These are phyloP conservation scores for Dothistroma pini DNA, from an alignment of 2,329 filamentous ascomycete species.

Conservation along the genomic window DNA sequence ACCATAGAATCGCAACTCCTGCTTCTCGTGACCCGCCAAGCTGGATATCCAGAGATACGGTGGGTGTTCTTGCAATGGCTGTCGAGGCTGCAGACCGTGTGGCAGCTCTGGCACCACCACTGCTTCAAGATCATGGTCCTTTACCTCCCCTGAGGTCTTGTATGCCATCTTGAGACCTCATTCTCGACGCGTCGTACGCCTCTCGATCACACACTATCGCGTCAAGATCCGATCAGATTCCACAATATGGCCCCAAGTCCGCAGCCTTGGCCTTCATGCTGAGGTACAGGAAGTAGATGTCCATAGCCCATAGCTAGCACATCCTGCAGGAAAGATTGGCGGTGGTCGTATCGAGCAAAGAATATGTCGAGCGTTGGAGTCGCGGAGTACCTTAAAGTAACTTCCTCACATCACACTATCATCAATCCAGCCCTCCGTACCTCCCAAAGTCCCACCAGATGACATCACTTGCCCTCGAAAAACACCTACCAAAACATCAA, in stretches of 20 bases:
- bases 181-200: neutral
- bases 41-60: conserved; percentile 6
- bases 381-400: neutral
- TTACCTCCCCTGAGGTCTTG: neutral
- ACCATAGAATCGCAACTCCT: conserved; percentile 11
- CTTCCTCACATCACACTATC: neutral
- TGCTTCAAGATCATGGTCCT: neutral
- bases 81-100: neutral
- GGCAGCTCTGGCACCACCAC: neutral
- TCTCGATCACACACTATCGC: neutral
- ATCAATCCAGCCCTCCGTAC: neutral
- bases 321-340: too few species aligned
- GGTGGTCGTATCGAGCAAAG: neutral
- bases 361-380: neutral
- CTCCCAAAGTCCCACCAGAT: conserved; percentile 2
- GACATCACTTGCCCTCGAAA: conserved; percentile 9
- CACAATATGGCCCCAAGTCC: too few species aligned
- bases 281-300: too few species aligned
- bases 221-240: too few species aligned
- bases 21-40: conserved; percentile 1
- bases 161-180: neutral
- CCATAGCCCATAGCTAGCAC: too few species aligned
- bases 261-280: too few species aligned
- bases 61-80: neutral
- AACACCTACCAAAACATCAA: conserved; percentile 13